Evolutionary conservation across 2,329 filamentous ascomycete genomes (phyloP).

Genomic region (Penicillium sp.): DNA sequence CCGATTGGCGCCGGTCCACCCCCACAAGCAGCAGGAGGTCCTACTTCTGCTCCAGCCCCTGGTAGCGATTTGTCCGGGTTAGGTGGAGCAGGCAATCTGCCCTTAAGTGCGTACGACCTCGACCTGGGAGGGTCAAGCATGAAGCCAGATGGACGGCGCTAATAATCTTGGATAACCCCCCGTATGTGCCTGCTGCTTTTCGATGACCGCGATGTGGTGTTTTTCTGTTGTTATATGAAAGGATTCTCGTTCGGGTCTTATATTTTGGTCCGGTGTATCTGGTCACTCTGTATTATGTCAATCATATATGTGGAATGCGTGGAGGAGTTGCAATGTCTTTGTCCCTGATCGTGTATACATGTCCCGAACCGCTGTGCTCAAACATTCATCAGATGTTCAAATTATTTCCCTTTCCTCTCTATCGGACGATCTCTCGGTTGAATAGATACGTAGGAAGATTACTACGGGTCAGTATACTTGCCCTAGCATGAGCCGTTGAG

Average conservation of each 20-base stretch:
- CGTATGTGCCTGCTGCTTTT: background rate
- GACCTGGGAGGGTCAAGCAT: slow-evolving; percentile 29
- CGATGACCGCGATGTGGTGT: slow-evolving; percentile 22
- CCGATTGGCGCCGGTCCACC: slow-evolving; percentile 48
- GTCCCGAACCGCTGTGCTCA: background rate
- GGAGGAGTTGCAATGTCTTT: slow-evolving; percentile 9
- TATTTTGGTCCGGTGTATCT: slow-evolving; percentile 4
- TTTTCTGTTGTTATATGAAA: slow-evolving; percentile 13
- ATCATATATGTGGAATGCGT: slow-evolving; percentile 13
- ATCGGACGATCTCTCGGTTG: background rate
- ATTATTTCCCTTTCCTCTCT: background rate
- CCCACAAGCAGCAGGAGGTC: slow-evolving; percentile 8
- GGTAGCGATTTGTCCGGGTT: slow-evolving; percentile 30
- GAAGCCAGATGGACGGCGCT: slow-evolving; percentile 21
- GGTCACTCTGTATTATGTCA: background rate
- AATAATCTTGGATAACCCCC: slow-evolving; percentile 2
- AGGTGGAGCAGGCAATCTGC: slow-evolving; percentile 25
- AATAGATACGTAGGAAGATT: background rate
- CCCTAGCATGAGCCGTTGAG: background rate
- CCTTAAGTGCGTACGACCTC: slow-evolving; percentile 35
- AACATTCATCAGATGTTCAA: background rate
- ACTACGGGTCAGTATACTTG: background rate
- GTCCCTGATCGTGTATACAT: background rate
- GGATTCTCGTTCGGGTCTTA: slow-evolving; percentile 7
- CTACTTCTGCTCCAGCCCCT: slow-evolving; percentile 16